Evolutionary conservation across 2,329 filamentous ascomycete genomes (phyloP), one percentile per base, ranked within the genome.

Genomic region (Fusarium stilboides): DNA sequence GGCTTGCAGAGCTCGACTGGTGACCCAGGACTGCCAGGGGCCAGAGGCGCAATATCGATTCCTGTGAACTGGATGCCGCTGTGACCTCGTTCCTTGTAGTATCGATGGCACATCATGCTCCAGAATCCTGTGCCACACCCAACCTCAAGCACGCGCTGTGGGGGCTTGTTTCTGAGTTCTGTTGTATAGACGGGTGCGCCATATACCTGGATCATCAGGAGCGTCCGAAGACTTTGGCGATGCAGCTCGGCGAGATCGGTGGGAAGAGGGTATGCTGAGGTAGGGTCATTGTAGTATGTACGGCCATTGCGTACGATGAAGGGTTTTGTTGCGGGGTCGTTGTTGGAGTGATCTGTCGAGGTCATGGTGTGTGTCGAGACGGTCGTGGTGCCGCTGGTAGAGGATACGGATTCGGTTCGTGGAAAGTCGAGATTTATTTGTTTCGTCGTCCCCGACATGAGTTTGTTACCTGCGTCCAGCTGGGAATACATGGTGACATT

Each of bases 91-190:
- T 88, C 86, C 58, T 87, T 85, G 76, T 94, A 93, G 79, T 93
- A 92, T 36, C 93, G 89, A 78, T 97, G 92, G 78, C 93, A 97
- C 83, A 94, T 90, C 80, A 92, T 91, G 72, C 92, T 94, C 94
- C 94, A 98, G 77, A 97, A 92, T 24, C 89, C 95, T 20, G 92
- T 92, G 19, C 94, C 94, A 78, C 95, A 98, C 31, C 91, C 94
- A 34, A 98, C 81, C 76, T 98, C 95, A 24, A 98, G 85, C 28
- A 98, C 91, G 69, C 89, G 90, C 73, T 86, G 86, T 0, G 94
- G 94, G 20, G 92, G 90, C 46, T 88, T 88, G 67, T 88, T 85
- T 43, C 85, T 82, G 55, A 93, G 86, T 31, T 84, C 84, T 2
- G 91, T 90, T 10, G 91, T 92, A 79, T 92, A 94, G 57, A 96